A percentile compares a stretch with the other conserved stretches of the same genome.
phyloP scores from a whole-genome alignment of 805 yeast species.

The Starmerella powellii region DNA sequence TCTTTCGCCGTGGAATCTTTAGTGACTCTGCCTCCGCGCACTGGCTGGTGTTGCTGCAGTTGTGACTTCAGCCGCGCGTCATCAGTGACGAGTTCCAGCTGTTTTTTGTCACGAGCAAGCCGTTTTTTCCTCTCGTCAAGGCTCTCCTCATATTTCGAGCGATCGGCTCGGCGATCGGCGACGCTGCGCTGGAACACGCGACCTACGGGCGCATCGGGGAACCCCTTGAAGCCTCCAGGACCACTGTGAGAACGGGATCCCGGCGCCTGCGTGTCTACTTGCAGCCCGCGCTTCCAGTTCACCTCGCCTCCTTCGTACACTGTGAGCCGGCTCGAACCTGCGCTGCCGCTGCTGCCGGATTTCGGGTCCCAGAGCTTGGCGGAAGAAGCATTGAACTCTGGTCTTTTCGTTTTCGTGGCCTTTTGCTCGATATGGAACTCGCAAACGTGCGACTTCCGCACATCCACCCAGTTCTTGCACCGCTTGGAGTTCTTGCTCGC shows the following conservation, averaged over 20 bases:
- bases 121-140: slow-evolving; percentile 29
- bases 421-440: slow-evolving; percentile 56
- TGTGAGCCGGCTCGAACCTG: slow-evolving; percentile 30
- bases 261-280: slow-evolving; percentile 25
- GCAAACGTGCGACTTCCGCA: slow-evolving; percentile 44
- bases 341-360: background rate
- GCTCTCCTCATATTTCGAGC: slow-evolving; percentile 35
- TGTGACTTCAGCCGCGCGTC: slow-evolving; percentile 29
- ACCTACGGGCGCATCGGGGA: slow-evolving; percentile 18
- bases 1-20: too few relatives aligned
- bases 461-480: slow-evolving; percentile 55
- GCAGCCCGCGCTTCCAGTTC: slow-evolving; percentile 24
- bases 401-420: slow-evolving; percentile 43
- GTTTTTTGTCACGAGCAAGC: slow-evolving; percentile 21
- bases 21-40: too few relatives aligned
- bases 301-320: slow-evolving; percentile 32
- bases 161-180: slow-evolving; percentile 31
- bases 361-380: slow-evolving; percentile 45
- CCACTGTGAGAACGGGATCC: slow-evolving; percentile 7
- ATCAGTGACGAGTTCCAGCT: slow-evolving; percentile 26
- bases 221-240: slow-evolving; percentile 1
- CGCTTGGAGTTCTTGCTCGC: slow-evolving; percentile 31
- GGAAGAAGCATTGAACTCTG: slow-evolving; percentile 58
- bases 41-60: slow-evolving; percentile 23
- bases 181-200: slow-evolving; percentile 11